phyloP scores from a whole-genome alignment of 2,329 filamentous ascomycete species.

The Aspergillus fructus region DNA sequence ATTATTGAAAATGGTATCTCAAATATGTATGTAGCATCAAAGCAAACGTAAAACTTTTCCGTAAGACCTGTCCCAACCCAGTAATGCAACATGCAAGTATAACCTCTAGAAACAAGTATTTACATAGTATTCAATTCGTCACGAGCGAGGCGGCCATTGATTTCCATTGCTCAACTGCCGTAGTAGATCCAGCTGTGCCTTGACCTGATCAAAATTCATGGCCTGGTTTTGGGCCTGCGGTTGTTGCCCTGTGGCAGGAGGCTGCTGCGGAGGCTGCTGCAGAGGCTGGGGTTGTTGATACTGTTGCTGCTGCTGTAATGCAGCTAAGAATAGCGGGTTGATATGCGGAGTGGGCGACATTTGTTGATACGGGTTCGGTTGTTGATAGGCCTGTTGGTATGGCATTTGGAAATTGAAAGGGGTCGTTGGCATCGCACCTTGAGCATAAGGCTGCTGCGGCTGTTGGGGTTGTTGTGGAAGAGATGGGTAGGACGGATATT shows the following conservation, averaged over 20 bases:
- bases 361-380: conserved; percentile 45
- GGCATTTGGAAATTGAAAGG: conserved; percentile 42
- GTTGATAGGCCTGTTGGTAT: conserved; percentile 39
- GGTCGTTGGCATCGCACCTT: conserved; percentile 23
- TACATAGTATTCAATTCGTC: conserved; percentile 13
- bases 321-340: conserved; percentile 59
- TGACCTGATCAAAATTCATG: conserved; percentile 42
- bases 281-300: conserved; percentile 31
- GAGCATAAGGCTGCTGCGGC: conserved; percentile 30
- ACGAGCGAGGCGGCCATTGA: conserved; percentile 31
- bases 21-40: background rate
- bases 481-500: conserved; percentile 27
- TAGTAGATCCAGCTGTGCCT: conserved; percentile 43
- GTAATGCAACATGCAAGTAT: background rate
- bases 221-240: conserved; percentile 25
- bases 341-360: conserved; percentile 50
- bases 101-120: conserved; percentile 13
- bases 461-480: conserved; percentile 30
- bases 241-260: conserved; percentile 27
- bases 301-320: conserved; percentile 41
- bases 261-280: conserved; percentile 28
- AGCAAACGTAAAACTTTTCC: conserved; percentile 12
- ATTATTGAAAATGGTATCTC: conserved; percentile 6
- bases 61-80: conserved; percentile 7
- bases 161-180: conserved; percentile 36